phyloP scores from a whole-genome alignment of 2,329 filamentous ascomycete genomes.

The Basipetospora chlamydospora region DNA sequence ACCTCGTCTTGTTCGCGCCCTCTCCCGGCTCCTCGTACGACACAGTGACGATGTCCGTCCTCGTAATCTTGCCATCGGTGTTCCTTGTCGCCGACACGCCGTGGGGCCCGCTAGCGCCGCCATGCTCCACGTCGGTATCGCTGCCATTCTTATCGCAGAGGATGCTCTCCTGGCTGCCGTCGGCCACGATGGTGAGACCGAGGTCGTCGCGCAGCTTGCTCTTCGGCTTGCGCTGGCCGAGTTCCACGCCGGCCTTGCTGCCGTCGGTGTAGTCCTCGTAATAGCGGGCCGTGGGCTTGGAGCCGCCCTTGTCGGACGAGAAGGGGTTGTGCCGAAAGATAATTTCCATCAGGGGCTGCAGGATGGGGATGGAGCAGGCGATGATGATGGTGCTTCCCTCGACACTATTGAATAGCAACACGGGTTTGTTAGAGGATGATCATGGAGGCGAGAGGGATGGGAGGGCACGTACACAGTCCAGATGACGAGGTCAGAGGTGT shows the following conservation, averaged over 20 bases:
- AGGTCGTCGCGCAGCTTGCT: constrained; percentile 7
- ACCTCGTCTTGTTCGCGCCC: too few relatives aligned
- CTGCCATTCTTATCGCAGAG: too few relatives aligned
- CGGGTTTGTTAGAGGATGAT: too few relatives aligned
- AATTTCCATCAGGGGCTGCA: constrained; percentile 17
- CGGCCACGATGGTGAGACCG: constrained; percentile 8
- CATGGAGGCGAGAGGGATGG: too few relatives aligned
- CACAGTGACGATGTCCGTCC: constrained; percentile 2
- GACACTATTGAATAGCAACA: constrained; percentile 15
- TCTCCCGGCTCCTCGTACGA: background rate
- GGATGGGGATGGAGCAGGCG: constrained; percentile 19
- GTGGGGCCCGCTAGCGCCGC: too few relatives aligned
- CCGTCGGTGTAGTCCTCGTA: constrained; percentile 5
- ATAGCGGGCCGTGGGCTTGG: constrained; percentile 1
- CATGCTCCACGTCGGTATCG: too few relatives aligned
- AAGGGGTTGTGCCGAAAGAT: constrained; percentile 11
- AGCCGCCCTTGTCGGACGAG: background rate
- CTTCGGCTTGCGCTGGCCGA: constrained; percentile 7
- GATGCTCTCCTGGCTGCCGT: constrained; percentile 9
- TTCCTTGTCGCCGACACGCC: too few relatives aligned
- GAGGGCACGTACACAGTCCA: constrained; percentile 27
- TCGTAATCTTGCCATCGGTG: background rate
- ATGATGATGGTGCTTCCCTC: constrained; percentile 21
- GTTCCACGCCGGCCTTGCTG: constrained; percentile 4
- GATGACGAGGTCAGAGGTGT: constrained; percentile 26